phyloP scores from a whole-genome alignment of 768 basidiomycete genomes.

The Ramaria sp. region DNA sequence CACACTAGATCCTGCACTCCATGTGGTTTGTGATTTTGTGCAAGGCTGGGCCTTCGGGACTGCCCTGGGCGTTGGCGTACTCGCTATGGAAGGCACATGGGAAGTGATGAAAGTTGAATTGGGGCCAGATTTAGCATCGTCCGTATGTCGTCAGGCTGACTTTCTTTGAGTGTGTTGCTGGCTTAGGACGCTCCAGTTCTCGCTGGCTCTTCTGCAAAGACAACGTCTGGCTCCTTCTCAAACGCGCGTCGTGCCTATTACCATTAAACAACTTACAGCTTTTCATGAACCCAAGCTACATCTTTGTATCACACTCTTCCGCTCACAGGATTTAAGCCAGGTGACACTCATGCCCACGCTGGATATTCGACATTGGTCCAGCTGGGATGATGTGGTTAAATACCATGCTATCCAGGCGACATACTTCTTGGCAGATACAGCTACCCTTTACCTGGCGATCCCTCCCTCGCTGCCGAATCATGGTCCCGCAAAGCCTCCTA shows the following conservation, averaged over 20 bases:
- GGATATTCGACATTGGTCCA: neutral
- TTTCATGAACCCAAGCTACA: neutral
- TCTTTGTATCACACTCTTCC: neutral
- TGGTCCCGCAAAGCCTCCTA: constrained; percentile 31
- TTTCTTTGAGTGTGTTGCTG: neutral
- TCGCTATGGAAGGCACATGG: constrained; percentile 47
- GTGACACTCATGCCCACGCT: neutral
- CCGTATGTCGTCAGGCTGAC: neutral
- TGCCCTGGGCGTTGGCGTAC: constrained; percentile 53
- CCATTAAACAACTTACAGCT: constrained; percentile 26
- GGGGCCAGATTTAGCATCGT: neutral
- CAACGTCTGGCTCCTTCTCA: constrained; percentile 49
- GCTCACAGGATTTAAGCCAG: neutral
- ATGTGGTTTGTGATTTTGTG: constrained; percentile 58
- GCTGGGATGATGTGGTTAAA: constrained; percentile 8
- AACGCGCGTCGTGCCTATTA: constrained; percentile 47
- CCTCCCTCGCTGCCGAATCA: constrained; percentile 36
- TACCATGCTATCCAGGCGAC: constrained; percentile 39
- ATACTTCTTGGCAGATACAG: constrained; percentile 45
- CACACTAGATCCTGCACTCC: constrained; percentile 37
- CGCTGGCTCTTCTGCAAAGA: constrained; percentile 14
- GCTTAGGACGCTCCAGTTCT: constrained; percentile 10
- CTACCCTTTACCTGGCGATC: constrained; percentile 46
- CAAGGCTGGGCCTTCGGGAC: constrained; percentile 68
- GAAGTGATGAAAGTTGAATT: constrained; percentile 26